Evolutionary conservation across 1,139 yeast species (phyloP).

Genomic region (Zygosaccharomyces sapae): DNA sequence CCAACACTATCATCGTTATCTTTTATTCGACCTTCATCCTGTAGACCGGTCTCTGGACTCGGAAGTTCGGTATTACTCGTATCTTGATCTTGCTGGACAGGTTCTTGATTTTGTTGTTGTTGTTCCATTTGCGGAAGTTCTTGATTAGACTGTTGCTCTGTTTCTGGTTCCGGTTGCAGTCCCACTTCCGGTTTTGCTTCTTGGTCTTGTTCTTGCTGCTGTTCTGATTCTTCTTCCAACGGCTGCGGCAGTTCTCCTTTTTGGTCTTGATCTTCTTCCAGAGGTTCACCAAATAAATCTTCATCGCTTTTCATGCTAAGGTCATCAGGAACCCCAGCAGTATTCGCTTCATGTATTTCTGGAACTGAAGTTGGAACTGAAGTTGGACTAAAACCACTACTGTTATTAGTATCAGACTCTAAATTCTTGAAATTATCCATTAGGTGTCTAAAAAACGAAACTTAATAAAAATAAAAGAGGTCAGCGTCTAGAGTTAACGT

Average conservation of each 20-base stretch:
- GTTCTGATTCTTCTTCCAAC: not conserved
- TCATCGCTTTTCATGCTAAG: not conserved
- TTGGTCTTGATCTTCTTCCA: not conserved
- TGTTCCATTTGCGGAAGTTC: too few species aligned
- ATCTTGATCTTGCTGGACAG: not conserved
- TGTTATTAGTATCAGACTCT: not conserved
- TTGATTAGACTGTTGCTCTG: too few species aligned
- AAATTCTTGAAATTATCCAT: constrained; percentile 3
- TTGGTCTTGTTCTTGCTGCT: too few species aligned
- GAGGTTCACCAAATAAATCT: not conserved
- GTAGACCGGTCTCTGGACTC: constrained; percentile 3
- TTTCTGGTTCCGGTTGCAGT: too few species aligned
- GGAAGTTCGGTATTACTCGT: not conserved
- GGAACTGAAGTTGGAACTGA: not conserved
- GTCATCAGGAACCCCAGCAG: not conserved
- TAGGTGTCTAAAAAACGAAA: constrained; percentile 1
- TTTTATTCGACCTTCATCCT: constrained; percentile 8
- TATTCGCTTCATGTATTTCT: not conserved
- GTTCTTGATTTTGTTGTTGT: too few species aligned
- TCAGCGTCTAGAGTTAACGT: not conserved
- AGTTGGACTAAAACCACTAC: too few species aligned
- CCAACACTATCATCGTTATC: constrained; percentile 4
- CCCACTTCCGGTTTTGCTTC: too few species aligned
- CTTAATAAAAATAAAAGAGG: not conserved
- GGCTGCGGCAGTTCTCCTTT: constrained; percentile 1